These are phyloP conservation scores for Penicillium steckii DNA, from an alignment of 495 filamentous ascomycete genomes.

Conservation along the genomic window DNA sequence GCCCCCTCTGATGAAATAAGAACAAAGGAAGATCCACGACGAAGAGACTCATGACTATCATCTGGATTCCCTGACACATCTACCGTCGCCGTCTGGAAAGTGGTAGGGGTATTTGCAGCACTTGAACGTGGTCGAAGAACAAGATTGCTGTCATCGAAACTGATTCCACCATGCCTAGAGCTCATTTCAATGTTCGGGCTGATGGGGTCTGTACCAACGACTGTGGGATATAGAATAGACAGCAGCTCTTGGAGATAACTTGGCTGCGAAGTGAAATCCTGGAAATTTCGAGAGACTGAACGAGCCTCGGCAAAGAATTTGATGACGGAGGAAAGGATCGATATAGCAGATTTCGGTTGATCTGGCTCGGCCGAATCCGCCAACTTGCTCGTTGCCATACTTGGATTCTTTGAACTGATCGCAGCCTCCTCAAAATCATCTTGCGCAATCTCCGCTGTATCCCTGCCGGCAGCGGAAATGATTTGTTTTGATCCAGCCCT, in stretches of 20 bases:
- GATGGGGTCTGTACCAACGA: conserved; percentile 80
- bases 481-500: conserved; percentile 68
- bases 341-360: conserved; percentile 17
- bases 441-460: background rate
- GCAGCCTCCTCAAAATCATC: conserved; percentile 10
- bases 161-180: conserved; percentile 72
- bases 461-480: conserved; percentile 9
- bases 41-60: conserved; percentile 55
- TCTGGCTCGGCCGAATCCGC: conserved; percentile 10
- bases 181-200: conserved; percentile 80
- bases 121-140: conserved; percentile 70
- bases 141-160: conserved; percentile 82
- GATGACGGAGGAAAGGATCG: conserved; percentile 67
- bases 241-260: conserved; percentile 78
- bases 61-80: conserved; percentile 47
- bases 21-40: conserved; percentile 85
- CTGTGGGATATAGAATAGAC: conserved; percentile 74
- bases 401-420: conserved; percentile 11
- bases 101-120: conserved; percentile 45
- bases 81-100: conserved; percentile 68
- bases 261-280: conserved; percentile 74
- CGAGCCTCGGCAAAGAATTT: conserved; percentile 80
- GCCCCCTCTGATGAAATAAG: conserved; percentile 71
- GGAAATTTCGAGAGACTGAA: conserved; percentile 66
- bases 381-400: conserved; percentile 17